phyloP scores from a whole-genome alignment of 2,329 filamentous ascomycete genomes.

The Sphaerulina vaccinii region DNA sequence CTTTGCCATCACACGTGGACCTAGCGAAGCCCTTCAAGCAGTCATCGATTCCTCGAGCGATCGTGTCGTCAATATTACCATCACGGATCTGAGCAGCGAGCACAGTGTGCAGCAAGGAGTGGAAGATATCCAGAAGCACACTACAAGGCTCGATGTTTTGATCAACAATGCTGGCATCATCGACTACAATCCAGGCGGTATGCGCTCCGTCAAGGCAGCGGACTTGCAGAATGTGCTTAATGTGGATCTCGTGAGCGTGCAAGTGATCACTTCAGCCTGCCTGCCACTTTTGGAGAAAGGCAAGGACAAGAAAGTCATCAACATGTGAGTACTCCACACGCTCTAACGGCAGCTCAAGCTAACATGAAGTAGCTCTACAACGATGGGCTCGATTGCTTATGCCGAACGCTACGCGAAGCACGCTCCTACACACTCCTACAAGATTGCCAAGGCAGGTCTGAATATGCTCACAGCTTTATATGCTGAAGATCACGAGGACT shows the following conservation, averaged over 20 bases:
- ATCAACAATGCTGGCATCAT: slow-evolving; percentile 19
- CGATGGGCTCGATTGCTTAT: slow-evolving; percentile 44
- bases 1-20: slow-evolving; percentile 15
- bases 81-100: slow-evolving; percentile 10
- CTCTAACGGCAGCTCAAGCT: too few species aligned
- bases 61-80: slow-evolving; percentile 13
- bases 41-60: slow-evolving; percentile 7
- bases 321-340: slow-evolving; percentile 41
- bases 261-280: slow-evolving; percentile 43
- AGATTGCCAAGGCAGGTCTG: slow-evolving; percentile 50
- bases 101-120: slow-evolving; percentile 12
- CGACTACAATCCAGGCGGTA: not conserved
- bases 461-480: slow-evolving; percentile 51
- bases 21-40: slow-evolving; percentile 2
- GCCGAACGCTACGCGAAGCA: slow-evolving; percentile 23
- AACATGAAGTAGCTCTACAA: slow-evolving; percentile 39
- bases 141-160: slow-evolving; percentile 13
- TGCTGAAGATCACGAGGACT: slow-evolving; percentile 43
- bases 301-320: slow-evolving; percentile 45
- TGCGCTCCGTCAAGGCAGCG: slow-evolving; percentile 7
- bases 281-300: slow-evolving; percentile 42
- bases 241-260: slow-evolving; percentile 43
- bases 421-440: slow-evolving; percentile 40
- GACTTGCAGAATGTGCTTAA: slow-evolving; percentile 10
- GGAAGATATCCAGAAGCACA: not conserved